phyloP scores from a whole-genome alignment of 1,284 basidiomycete genomes.

The Lentinus polychrous region DNA sequence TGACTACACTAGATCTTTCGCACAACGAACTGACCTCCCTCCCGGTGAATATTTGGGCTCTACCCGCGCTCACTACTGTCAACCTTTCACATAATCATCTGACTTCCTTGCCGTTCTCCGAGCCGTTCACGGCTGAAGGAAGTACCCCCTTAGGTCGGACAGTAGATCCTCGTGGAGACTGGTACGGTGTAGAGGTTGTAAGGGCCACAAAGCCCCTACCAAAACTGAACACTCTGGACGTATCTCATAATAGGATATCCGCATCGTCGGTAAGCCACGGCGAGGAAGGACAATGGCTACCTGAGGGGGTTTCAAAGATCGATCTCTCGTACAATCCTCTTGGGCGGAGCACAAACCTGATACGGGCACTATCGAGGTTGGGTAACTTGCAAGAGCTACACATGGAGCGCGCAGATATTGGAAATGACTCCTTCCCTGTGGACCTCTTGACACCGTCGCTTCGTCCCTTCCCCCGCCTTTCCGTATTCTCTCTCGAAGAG shows the following conservation, averaged over 20 bases:
- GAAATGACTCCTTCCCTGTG: constrained; percentile 48
- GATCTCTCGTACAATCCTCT: constrained; percentile 37
- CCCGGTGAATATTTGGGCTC: constrained; percentile 56
- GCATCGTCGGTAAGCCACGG: constrained; percentile 50
- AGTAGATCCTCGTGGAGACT: constrained; percentile 31
- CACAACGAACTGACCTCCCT: constrained; percentile 58
- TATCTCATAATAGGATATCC: constrained; percentile 56
- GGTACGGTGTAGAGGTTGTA: constrained; percentile 55
- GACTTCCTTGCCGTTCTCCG: constrained; percentile 49
- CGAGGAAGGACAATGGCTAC: constrained; percentile 19
- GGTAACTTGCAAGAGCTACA: constrained; percentile 50
- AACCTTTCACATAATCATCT: constrained; percentile 69
- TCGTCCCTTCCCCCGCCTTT: constrained; percentile 43
- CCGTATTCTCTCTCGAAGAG: constrained; percentile 56
- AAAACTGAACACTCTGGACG: constrained; percentile 49
- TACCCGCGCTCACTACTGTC: constrained; percentile 57
- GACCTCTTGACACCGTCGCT: constrained; percentile 29
- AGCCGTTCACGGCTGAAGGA: constrained; percentile 36
- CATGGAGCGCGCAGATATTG: constrained; percentile 50
- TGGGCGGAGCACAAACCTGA: constrained; percentile 26
- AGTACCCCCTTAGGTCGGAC: constrained; percentile 19
- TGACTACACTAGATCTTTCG: constrained; percentile 63
- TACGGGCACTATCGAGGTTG: constrained; percentile 42
- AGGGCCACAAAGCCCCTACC: constrained; percentile 60
- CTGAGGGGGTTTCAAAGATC: constrained; percentile 25